These are phyloP conservation scores for Myriangium duriaei DNA, from an alignment of 2,329 filamentous ascomycete species.

Conservation along the genomic window DNA sequence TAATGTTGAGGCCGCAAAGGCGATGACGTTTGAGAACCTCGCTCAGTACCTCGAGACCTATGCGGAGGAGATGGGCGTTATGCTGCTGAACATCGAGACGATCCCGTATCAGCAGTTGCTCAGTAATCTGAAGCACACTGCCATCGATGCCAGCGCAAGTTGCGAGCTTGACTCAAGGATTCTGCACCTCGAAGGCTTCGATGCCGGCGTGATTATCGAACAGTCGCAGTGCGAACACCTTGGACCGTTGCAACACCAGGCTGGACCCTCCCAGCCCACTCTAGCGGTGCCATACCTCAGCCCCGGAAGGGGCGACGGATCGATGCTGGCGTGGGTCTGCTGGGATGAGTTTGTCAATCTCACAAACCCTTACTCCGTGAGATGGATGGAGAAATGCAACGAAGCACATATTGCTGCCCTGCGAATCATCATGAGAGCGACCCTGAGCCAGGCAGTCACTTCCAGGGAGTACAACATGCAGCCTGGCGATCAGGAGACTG, in stretches of 20 bases:
- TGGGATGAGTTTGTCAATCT: neutral
- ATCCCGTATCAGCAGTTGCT: neutral
- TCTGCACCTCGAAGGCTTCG: neutral
- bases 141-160: neutral
- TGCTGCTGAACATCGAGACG: neutral
- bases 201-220: neutral
- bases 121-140: neutral
- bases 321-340: neutral
- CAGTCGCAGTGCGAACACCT: neutral
- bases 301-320: neutral
- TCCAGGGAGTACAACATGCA: neutral
- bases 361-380: neutral
- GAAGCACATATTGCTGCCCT: neutral
- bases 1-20: neutral
- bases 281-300: neutral
- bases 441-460: neutral
- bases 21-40: neutral
- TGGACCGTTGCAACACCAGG: neutral
- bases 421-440: neutral
- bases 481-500: neutral
- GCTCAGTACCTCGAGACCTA: neutral
- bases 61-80: neutral
- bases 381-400: neutral
- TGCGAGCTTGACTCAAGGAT: neutral
- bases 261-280: neutral